These are phyloP conservation scores for Trichoderma simmonsii DNA, from an alignment of 2,329 filamentous ascomycete genomes.

Conservation along the genomic window DNA sequence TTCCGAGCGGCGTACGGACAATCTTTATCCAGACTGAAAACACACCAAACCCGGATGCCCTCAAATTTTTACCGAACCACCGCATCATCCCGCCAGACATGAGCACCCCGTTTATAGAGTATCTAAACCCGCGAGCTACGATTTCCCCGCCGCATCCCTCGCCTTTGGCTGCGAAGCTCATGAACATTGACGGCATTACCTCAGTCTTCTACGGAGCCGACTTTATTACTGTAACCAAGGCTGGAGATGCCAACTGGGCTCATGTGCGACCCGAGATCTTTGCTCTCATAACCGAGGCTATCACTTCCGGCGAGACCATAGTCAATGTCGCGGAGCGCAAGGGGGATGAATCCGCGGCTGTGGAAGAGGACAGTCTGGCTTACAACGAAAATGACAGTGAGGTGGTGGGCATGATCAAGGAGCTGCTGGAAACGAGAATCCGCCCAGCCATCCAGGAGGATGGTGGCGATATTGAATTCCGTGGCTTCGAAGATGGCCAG, in stretches of 20 bases:
- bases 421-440: conserved; percentile 91
- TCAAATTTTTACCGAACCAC: conserved; percentile 95
- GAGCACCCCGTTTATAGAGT: conserved; percentile 80
- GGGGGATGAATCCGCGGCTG: conserved; percentile 41
- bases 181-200: conserved; percentile 93
- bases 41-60: conserved; percentile 90
- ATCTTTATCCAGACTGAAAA: conserved; percentile 98
- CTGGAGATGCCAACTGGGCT: conserved; percentile 83
- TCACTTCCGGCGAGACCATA: conserved; percentile 78
- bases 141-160: conserved; percentile 87
- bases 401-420: conserved; percentile 97
- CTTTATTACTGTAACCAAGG: conserved; percentile 96
- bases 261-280: conserved; percentile 96
- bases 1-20: conserved; percentile 53
- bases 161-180: conserved; percentile 81
- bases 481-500: conserved; percentile 78
- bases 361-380: conserved; percentile 65
- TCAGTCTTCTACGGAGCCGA: conserved; percentile 91
- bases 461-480: conserved; percentile 93
- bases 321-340: conserved; percentile 69
- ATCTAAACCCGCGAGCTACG: conserved; percentile 82
- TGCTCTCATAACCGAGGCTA: conserved; percentile 86
- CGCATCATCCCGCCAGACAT: conserved; percentile 74
- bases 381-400: conserved; percentile 92
- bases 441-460: conserved; percentile 96